Base-by-base conservation (phyloP, 75 land plant genomes). In the Sequoia sempervirens region DNA sequence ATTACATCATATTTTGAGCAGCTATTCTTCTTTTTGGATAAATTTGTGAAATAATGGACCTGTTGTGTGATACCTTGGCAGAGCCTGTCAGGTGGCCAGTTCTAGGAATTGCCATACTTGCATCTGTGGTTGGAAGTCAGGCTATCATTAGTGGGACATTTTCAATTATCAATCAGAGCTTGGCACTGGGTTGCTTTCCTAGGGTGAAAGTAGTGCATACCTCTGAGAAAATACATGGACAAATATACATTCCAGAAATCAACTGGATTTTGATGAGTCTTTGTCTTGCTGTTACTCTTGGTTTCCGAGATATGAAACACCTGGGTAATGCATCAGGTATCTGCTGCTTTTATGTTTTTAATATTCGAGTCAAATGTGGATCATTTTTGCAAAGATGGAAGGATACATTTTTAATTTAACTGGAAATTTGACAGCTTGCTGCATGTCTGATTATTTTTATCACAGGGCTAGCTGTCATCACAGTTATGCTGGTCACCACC, bases 401-500 rank as follows among this genome's bases (percentile, higher is more conserved):
- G 54, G 46, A 80, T 32, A 28, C 28, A 45, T 80, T 80, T 47
- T 47, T 45, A 80, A 81, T 34, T 1, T 54, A 78, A 78, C 20
- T 30, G 37, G 34, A 70, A 10, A 3, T 32, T 28, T 70, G 73
- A 70, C 52, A 36, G 40, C 50, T 81, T 81, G 3, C 11, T 45
- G 32, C 3, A 15, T 81, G 36, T 81, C 32, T 75, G 32, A 46
- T 38, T 47, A 46, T 37, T 80, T 53, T 32, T 37, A 17, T 52
- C 37, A 84, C 91, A 94, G 96, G 96, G 54, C 80, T 94, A 82
- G 95, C 96, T 3, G 95, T 94, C 36, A 90, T 93, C 61, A 89
- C 96, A 6, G 95, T 94, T 15, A 94, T 94, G 96, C 88, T 94
- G 43, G 96, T 94, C 15, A 93, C 96, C 36, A 94, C 96, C 32